A percentile compares a stretch with the other conserved stretches of the same genome.
phyloP scores from a whole-genome alignment of 495 filamentous ascomycete genomes.

The Pyrenula massariospora region DNA sequence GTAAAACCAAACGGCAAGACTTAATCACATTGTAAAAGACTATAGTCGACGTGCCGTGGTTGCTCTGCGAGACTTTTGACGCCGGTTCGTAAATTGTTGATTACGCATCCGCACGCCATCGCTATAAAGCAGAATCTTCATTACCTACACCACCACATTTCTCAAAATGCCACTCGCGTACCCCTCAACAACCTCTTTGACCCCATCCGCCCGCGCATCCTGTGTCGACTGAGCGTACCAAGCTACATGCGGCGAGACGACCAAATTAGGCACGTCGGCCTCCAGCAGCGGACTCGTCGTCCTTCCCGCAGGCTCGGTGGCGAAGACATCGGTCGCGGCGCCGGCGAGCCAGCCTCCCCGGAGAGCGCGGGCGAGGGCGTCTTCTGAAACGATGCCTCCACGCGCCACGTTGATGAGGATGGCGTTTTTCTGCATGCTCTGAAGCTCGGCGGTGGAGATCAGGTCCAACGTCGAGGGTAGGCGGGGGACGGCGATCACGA shows the following conservation, averaged over 20 bases:
- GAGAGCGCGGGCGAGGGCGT: conserved; percentile 35
- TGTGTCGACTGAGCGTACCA: conserved; percentile 17
- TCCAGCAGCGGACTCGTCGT: conserved; percentile 16
- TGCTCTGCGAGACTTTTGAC: not conserved
- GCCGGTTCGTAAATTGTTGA: not conserved
- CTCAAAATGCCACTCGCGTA: not conserved
- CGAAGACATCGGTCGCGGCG: conserved; percentile 44
- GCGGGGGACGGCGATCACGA: conserved; percentile 36
- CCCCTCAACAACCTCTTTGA: not conserved
- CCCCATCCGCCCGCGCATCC: not conserved
- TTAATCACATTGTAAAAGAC: too few species aligned
- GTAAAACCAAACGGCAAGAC: too few species aligned
- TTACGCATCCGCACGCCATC: not conserved
- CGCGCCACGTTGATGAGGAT: conserved; percentile 48
- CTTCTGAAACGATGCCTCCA: conserved; percentile 46
- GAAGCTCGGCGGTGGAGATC: conserved; percentile 36
- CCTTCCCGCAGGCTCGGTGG: conserved; percentile 34
- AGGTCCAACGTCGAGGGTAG: conserved; percentile 32
- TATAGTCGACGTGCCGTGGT: too few species aligned
- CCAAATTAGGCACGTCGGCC: conserved; percentile 15
- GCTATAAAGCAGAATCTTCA: not conserved
- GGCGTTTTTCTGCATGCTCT: conserved; percentile 31
- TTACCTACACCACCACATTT: not conserved
- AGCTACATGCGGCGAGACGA: conserved; percentile 21
- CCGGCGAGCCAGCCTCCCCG: conserved; percentile 33